Evolutionary conservation across 2,329 filamentous ascomycete genomes (phyloP), one percentile per base, ranked within the genome.

Genomic region (Aureobasidium melanogenum): DNA sequence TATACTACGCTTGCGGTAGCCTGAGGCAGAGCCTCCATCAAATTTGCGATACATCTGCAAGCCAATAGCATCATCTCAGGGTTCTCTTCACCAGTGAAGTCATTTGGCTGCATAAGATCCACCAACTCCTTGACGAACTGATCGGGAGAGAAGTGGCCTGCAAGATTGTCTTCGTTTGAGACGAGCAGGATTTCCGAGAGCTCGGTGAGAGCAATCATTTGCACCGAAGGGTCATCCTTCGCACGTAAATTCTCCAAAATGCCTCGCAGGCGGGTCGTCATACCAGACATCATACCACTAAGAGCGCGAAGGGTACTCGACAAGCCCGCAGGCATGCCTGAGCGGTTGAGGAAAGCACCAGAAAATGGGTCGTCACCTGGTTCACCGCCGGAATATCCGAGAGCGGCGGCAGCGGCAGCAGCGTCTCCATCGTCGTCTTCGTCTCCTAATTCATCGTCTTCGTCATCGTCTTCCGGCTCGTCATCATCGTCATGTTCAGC

Each of bases 51-150:
- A 74, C 91, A 97, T 63, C 95, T 88, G 71, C 94, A 99, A 22
- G 94, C 93, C 63, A 97, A 81, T 14, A 99, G 85, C 93, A 97
- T 97, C 64, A 97, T 90, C 73, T 99, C 94, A 0, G 92, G 89
- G 67, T 96, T 97, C 72, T 95, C 91, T 68, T 96, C 91, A 24
- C 86, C 87, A 17, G 70, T 72, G 65, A 89, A 85, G 62, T 95
- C 91, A 70, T 89, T 90, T 2, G 90, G 88, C 68, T 95, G 88
- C 94, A 99, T 97, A 67, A 99, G 77, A 14, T 82, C 76, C 51
- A 99, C 91, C 57, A 99, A 80, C 75, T 99, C 94, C 75, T 96
- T 97, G 61, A 99, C 91, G 70, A 94, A 97, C 9, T 89, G 84
- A 75, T 99, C 94, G 2, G 94, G 91, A 0, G 90, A 90, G 73